Conservation (phyloP, 2,329 filamentous ascomycete species). For the Exophiala mesophila region DNA sequence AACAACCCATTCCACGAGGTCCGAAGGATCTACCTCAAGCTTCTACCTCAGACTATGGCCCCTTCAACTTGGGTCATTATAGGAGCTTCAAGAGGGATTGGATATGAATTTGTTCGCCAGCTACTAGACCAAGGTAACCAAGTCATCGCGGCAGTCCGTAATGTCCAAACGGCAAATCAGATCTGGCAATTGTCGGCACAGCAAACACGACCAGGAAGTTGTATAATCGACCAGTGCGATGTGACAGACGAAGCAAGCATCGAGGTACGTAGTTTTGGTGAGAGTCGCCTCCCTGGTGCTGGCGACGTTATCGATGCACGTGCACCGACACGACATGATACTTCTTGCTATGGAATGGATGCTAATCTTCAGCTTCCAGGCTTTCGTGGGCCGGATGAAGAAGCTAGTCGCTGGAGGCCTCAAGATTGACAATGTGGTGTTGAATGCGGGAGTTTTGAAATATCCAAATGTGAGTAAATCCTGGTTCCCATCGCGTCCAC, state of each 20-base stretch:
- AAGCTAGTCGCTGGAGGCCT: conserved; percentile 35
- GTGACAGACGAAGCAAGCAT: conserved; percentile 51
- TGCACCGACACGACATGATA: neutral
- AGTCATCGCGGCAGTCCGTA: conserved; percentile 50
- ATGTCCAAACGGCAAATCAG: conserved; percentile 39
- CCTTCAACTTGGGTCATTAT: conserved; percentile 32
- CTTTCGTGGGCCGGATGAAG: conserved; percentile 40
- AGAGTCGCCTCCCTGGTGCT: too few species aligned
- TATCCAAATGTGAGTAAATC: conserved; percentile 51
- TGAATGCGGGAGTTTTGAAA: conserved; percentile 53
- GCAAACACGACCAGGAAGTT: conserved; percentile 22
- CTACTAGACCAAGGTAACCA: conserved; percentile 43
- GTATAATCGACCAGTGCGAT: conserved; percentile 49
- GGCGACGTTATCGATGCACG: too few species aligned
- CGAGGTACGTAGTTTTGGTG: conserved; percentile 35
- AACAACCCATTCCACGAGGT: too few species aligned
- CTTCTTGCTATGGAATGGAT: neutral
- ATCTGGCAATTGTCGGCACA: conserved; percentile 38
- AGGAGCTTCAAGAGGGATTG: conserved; percentile 35
- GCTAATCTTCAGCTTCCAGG: conserved; percentile 28
- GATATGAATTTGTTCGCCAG: conserved; percentile 50
- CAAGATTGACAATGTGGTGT: conserved; percentile 50
- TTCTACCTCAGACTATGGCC: too few species aligned
- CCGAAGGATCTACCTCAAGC: too few species aligned
- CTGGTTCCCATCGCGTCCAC: neutral